These are phyloP conservation scores for Colletotrichum tofieldiae DNA, from an alignment of 2,329 filamentous ascomycete species.

Conservation along the genomic window DNA sequence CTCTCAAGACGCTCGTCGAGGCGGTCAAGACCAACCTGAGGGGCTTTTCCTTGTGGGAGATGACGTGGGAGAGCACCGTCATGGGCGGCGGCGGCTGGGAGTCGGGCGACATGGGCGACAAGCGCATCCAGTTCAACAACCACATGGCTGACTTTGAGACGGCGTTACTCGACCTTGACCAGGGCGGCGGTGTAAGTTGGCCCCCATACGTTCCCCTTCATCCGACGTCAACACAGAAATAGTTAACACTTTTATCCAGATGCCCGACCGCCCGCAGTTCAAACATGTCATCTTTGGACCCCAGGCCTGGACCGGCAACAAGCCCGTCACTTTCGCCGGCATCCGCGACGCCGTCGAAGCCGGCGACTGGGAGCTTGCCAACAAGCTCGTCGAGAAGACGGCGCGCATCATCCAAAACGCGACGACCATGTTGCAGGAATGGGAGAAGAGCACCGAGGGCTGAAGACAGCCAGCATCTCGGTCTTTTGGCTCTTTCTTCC, in stretches of 20 bases:
- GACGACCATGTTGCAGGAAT: constrained; percentile 54
- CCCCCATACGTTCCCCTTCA: neutral
- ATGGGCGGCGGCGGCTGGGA: constrained; percentile 83
- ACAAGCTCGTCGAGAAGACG: constrained; percentile 79
- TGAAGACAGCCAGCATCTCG: neutral
- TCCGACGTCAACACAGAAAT: constrained; percentile 28
- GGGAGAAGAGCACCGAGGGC: constrained; percentile 27
- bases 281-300: constrained; percentile 94
- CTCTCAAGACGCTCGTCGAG: constrained; percentile 75
- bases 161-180: constrained; percentile 82
- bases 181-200: constrained; percentile 77
- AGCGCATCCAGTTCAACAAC: constrained; percentile 83
- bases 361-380: constrained; percentile 79
- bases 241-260: constrained; percentile 59
- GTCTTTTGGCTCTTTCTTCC: neutral
- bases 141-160: constrained; percentile 88
- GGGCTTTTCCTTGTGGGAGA: constrained; percentile 83
- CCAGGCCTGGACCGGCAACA: constrained; percentile 80
- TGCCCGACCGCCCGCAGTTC: constrained; percentile 91
- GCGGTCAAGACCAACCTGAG: constrained; percentile 73
- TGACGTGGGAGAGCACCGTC: constrained; percentile 81
- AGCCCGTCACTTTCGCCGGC: constrained; percentile 71
- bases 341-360: constrained; percentile 85
- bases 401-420: constrained; percentile 78
- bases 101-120: constrained; percentile 75